Base-by-base conservation (phyloP, 108 stramenopile genomes). In the Mayamaea pseudoterrestris region DNA sequence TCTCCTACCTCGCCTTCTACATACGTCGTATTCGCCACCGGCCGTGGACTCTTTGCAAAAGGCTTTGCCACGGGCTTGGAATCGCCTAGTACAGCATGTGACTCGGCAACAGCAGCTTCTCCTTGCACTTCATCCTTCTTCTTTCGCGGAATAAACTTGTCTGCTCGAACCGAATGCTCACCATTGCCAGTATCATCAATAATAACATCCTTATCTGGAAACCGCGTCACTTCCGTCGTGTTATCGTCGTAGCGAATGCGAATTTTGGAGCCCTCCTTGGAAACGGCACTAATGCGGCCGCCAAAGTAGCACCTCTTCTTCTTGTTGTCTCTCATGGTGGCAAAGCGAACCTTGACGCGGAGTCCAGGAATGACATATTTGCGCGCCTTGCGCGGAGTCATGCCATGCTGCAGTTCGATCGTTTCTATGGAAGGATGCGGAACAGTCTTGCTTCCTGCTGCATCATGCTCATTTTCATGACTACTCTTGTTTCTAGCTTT, bases 241-340 rank as follows among this genome's bases (percentile, higher is more conserved):
- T 81, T 78, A 54, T 90, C 88, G 50, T 90, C 88, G 51, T 90
- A 90, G 40, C 76, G 73, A 40, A 90, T 85, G 32, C 61, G 44
- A 13, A 90, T 70, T 46, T 71, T 75, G 24, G 63, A 41, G 2
- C 83, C 74, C 9, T 63, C 60, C 18, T 59, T 67, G 0, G 61
- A 58, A 5, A 68, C 58, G 13, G 47, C 47, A 5, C 61, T 51
- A 16, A 90, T 66, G 40, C 66, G 46, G 9, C 89, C 89, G 0
- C 83, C 89, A 35, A 77, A 90, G 78, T 78, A 90, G 51, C 67
- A 78, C 14, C 68, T 48, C 24, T 76, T 81, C n/a, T 55, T 53
- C 27, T 69, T 69, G 16, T 71, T 77, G 2, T 72, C 62, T 11
- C 60, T 41, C 37, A 61, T 65, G 17, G 74, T 70, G 11, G 77